These are phyloP conservation scores for Staphylotrichum longicolle DNA, from an alignment of 495 filamentous ascomycete genomes.

Conservation along the genomic window DNA sequence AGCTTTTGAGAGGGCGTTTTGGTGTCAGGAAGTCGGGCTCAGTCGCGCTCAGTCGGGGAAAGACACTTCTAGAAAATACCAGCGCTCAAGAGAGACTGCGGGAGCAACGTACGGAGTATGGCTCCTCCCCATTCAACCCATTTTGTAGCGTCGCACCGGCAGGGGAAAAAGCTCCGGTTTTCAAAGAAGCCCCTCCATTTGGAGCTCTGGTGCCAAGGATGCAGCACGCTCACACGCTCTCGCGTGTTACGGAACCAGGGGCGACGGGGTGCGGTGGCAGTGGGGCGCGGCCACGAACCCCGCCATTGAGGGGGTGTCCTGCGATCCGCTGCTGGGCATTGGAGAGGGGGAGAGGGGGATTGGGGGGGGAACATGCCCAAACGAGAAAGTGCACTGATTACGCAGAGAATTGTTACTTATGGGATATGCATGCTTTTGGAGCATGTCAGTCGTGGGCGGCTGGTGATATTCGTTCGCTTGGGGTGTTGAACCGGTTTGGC, in stretches of 20 bases:
- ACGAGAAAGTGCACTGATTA: not conserved
- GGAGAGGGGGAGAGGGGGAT: too few relatives aligned
- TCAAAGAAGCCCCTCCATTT: conserved; percentile 3
- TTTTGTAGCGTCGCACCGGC: conserved; percentile 3
- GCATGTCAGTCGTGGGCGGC: not conserved
- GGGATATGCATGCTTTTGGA: not conserved
- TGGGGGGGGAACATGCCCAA: not conserved
- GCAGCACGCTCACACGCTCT: not conserved
- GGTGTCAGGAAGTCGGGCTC: too few relatives aligned
- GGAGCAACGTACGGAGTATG: too few relatives aligned
- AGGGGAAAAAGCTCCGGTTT: conserved; percentile 12
- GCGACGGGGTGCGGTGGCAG: not conserved
- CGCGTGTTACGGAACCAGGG: conserved; percentile 10
- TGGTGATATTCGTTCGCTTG: not conserved
- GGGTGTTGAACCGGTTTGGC: conserved; percentile 1
- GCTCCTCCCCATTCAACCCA: not conserved
- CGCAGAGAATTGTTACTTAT: not conserved
- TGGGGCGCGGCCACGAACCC: not conserved
- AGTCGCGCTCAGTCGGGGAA: too few relatives aligned
- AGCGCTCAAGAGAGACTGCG: too few relatives aligned
- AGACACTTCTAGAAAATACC: too few relatives aligned
- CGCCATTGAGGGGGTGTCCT: not conserved
- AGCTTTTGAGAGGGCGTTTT: too few relatives aligned
- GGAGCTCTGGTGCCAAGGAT: conserved; percentile 2
- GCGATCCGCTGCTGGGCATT: too few relatives aligned